Evolutionary conservation across 495 filamentous ascomycete species (phyloP), one percentile per base, ranked within the genome.

Genomic region (Talaromyces adpressus): DNA sequence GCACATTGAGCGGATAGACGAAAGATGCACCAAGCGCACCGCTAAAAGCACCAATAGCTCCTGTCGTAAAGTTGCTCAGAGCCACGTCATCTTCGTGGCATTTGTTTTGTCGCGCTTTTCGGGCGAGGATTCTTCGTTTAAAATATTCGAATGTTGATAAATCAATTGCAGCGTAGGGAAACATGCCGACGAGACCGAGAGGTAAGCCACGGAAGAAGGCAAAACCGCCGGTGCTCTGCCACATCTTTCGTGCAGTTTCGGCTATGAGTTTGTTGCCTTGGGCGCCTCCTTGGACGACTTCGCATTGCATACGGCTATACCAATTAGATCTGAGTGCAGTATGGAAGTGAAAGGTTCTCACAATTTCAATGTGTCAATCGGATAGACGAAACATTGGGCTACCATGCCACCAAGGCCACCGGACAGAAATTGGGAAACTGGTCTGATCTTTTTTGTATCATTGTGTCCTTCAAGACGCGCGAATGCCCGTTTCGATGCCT

Each of bases 361-460:
- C 81, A 99, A 99, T 79, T 98, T 98, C 58, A 98, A 79, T 1
- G 94, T 99, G 73, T 99, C 94, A 63, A 99, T 85, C 18, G 94
- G 94, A 73, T 99, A 99, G 32, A 97, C 90, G 68, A 89, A 91
- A 66, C 95, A 90, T 88, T 96, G 93, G 27, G 93, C 91, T n/a
- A 93, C 84, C 81, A 97, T 92, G 68, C 92, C 92, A 68, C 89
- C 92, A 63, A 91, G 80, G 25, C 94, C 94, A 67, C 95, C 94
- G 41, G 94, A 90, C 58, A 95, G 75, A 68, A 98, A 98, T 64
- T 93, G 92, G 1, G 93, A 96, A 66, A 87, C 85, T 39, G 88
- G 88, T 59, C 83, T 85, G 67, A 98, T 91, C 47, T 83, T 79
- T 53, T 85, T 85, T 2, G 91, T 84, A 72, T 98, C 91, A 67